These are phyloP conservation scores for Polytrichum formosum DNA, from an alignment of 225 moss, liverwort and hornwort genomes.

Conservation along the genomic window DNA sequence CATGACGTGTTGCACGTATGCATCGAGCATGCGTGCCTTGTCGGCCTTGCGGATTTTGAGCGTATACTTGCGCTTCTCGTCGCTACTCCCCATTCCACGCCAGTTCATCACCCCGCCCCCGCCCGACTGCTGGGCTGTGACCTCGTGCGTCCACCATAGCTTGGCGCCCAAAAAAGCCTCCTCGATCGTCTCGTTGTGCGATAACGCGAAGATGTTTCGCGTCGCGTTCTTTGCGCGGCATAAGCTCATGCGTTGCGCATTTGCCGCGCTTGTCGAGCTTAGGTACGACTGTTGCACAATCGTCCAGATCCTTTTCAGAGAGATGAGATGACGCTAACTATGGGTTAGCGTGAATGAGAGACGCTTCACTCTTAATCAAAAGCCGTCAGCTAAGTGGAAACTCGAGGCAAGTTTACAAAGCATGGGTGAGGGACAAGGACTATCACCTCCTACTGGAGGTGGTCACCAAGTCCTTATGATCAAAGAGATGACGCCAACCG, in stretches of 20 bases:
- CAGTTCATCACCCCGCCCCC: constrained; percentile 2
- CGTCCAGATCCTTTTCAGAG: too few species aligned
- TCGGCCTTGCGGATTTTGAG: constrained; percentile 64
- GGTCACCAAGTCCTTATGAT: too few species aligned
- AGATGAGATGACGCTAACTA: too few species aligned
- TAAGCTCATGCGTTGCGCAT: constrained; percentile 39
- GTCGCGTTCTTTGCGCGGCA: constrained; percentile 58
- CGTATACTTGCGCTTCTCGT: constrained; percentile 50
- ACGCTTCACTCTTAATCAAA: too few species aligned
- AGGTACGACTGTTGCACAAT: constrained; percentile 32
- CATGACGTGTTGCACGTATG: constrained; percentile 65
- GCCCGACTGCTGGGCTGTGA: constrained; percentile 17
- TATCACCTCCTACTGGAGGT: too few species aligned
- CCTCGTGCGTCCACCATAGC: constrained; percentile 49
- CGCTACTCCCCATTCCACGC: constrained; percentile 9
- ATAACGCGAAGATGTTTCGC: constrained; percentile 52
- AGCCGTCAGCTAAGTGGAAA: too few species aligned
- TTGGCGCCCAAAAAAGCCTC: constrained; percentile 33
- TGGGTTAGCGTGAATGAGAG: too few species aligned
- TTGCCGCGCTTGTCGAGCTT: constrained; percentile 52
- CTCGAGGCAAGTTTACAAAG: too few species aligned
- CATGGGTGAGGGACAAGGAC: too few species aligned
- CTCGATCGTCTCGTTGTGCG: constrained; percentile 46
- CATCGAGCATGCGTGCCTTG: constrained; percentile 43
- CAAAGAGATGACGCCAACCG: too few species aligned